phyloP scores from a whole-genome alignment of 2,329 filamentous ascomycete species.

The Microdochium paspali region DNA sequence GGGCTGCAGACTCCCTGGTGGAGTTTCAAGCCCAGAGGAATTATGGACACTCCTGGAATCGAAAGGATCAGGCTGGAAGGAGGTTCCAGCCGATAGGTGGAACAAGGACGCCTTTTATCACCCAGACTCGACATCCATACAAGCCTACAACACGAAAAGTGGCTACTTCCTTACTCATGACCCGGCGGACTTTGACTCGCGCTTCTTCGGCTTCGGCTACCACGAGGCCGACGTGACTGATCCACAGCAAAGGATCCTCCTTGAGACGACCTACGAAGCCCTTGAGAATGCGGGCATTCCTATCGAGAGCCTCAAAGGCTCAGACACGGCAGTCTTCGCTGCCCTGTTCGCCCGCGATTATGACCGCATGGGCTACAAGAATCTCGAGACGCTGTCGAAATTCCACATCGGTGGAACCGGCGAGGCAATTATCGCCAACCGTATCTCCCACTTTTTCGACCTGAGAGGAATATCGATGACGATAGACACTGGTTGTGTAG shows the following conservation, averaged over 20 bases:
- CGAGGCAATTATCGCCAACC: background rate
- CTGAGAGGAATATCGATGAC: conserved; percentile 9
- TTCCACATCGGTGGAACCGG: background rate
- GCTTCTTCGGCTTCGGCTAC: background rate
- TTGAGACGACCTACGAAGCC: background rate
- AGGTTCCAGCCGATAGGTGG: conserved; percentile 2
- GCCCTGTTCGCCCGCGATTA: background rate
- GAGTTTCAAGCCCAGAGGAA: background rate
- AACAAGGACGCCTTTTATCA: conserved; percentile 12
- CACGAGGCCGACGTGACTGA: background rate
- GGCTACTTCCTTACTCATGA: background rate
- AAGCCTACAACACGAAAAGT: conserved; percentile 2
- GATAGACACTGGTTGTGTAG: conserved; percentile 13
- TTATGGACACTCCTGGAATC: background rate
- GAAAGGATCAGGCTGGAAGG: background rate
- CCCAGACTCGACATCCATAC: conserved; percentile 2
- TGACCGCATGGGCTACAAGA: background rate
- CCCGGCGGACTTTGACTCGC: background rate
- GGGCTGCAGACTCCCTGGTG: background rate
- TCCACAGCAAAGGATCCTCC: background rate
- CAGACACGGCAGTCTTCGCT: background rate
- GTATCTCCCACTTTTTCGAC: conserved; percentile 6
- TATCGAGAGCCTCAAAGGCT: background rate
- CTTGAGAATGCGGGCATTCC: background rate
- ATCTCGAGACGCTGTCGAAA: background rate